Percentiles rank a stretch among this genome's conserved stretches.
Conservation (phyloP, 2,329 filamentous ascomycete species). For the Cladosporium sp. region DNA sequence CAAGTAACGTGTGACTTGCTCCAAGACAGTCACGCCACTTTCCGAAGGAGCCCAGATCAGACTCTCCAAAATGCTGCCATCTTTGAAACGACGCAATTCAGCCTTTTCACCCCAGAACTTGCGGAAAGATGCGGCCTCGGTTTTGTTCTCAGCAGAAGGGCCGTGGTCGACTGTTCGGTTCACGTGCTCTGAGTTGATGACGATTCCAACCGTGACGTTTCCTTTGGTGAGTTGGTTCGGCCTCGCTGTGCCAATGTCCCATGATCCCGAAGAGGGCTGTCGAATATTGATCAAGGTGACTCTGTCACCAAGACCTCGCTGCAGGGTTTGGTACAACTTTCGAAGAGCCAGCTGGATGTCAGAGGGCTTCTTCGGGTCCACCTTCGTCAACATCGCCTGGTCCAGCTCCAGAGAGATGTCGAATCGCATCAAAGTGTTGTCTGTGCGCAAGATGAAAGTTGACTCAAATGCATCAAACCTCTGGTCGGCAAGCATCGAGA, state of each 20-base stretch:
- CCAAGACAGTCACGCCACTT: conserved; percentile 60
- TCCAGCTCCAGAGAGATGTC: conserved; percentile 49
- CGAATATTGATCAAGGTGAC: conserved; percentile 58
- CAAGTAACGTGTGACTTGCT: conserved; percentile 74
- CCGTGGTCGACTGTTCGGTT: conserved; percentile 80
- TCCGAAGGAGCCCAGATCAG: conserved; percentile 71
- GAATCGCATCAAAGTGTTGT: conserved; percentile 50
- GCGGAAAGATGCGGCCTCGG: conserved; percentile 75
- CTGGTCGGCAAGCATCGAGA: conserved; percentile 70
- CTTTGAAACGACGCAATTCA: conserved; percentile 89
- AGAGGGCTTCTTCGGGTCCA: conserved; percentile 22
- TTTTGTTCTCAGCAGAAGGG: conserved; percentile 78
- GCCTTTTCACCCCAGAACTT: conserved; percentile 94
- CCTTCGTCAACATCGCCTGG: conserved; percentile 26
- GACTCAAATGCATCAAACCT: conserved; percentile 76
- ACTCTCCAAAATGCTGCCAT: conserved; percentile 90
- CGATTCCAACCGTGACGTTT: conserved; percentile 60
- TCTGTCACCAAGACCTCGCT: conserved; percentile 70
- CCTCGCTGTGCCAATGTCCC: conserved; percentile 33
- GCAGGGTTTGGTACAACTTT: conserved; percentile 62
- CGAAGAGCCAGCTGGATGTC: conserved; percentile 27
- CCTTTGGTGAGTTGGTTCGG: conserved; percentile 24
- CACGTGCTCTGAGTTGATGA: conserved; percentile 69
- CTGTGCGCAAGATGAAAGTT: conserved; percentile 67
- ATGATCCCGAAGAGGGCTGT: conserved; percentile 22